Percentiles rank a stretch among this genome's conserved stretches.
Evolutionary conservation across 441 rosid genomes (phyloP).

Genomic region (Hypseocharis bilobata): DNA sequence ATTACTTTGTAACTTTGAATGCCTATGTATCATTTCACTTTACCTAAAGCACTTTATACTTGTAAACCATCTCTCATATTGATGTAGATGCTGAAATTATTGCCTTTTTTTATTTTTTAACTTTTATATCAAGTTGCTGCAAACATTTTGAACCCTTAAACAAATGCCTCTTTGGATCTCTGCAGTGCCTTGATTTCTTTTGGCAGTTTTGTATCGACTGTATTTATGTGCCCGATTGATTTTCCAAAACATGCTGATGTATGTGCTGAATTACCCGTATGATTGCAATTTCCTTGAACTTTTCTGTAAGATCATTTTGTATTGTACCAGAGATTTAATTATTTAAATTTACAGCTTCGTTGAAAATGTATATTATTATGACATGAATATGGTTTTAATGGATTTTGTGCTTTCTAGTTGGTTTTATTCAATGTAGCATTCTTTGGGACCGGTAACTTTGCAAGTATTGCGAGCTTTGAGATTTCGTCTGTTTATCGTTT

Average conservation of each 20-base stretch:
- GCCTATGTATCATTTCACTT: not conserved
- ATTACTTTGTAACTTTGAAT: not conserved
- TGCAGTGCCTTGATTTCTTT: not conserved
- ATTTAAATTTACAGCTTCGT: not conserved
- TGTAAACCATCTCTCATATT: no score
- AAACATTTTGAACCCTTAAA: not conserved
- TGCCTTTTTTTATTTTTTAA: not conserved
- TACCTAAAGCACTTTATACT: no score
- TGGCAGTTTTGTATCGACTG: not conserved
- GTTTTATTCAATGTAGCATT: conserved; percentile 84
- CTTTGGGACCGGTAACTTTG: conserved; percentile 95
- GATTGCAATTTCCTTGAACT: not conserved
- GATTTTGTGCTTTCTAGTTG: conserved; percentile 44
- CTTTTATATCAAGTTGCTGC: not conserved
- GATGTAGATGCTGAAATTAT: not conserved
- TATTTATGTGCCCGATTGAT: not conserved
- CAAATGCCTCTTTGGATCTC: not conserved
- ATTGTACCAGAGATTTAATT: not conserved
- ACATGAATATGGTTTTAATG: conserved; percentile 19
- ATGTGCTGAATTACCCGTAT: not conserved
- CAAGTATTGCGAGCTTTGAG: conserved; percentile 97
- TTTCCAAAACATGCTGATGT: not conserved
- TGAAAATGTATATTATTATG: conserved; percentile 4
- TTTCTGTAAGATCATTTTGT: not conserved
- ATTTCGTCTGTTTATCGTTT: conserved; percentile 90